Percentiles rank a stretch among this genome's conserved stretches.
phyloP scores from a whole-genome alignment of 2,329 filamentous ascomycete species.

The Pyrenophora tritici-repentis region DNA sequence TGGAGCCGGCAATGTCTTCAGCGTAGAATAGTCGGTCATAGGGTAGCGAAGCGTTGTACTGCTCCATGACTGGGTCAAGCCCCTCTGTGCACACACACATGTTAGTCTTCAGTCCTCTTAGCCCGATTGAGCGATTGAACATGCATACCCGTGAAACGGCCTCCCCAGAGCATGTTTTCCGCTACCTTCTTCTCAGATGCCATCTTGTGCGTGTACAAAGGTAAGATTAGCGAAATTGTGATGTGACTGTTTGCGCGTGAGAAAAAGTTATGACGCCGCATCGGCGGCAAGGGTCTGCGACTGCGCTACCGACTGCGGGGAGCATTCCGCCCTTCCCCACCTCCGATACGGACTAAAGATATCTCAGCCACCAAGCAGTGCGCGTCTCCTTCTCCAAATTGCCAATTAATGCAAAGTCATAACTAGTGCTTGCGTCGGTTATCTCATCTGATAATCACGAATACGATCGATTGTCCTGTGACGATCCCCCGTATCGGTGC shows the following conservation, averaged over 20 bases:
- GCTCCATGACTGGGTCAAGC: conserved; percentile 82
- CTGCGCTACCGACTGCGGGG: not conserved
- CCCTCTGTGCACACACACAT: conserved; percentile 60
- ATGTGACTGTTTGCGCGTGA: conserved; percentile 26
- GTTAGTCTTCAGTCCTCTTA: conserved; percentile 15
- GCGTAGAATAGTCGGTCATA: conserved; percentile 79
- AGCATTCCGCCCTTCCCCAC: not conserved
- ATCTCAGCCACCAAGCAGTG: not conserved
- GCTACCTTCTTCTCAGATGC: conserved; percentile 41
- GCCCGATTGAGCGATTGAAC: not conserved
- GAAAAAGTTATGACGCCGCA: conserved; percentile 27
- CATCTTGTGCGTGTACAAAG: conserved; percentile 23
- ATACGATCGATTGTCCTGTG: too few relatives aligned
- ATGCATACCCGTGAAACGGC: conserved; percentile 32
- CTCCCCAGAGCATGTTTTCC: conserved; percentile 49
- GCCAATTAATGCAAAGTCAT: not conserved
- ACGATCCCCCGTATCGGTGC: too few relatives aligned
- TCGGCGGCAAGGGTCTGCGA: conserved; percentile 23
- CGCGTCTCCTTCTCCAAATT: not conserved
- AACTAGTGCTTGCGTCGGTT: too few relatives aligned
- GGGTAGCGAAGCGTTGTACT: conserved; percentile 81
- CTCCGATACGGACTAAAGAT: not conserved
- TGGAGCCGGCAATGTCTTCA: conserved; percentile 78
- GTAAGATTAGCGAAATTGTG: not conserved
- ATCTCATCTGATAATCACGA: too few relatives aligned